These are phyloP conservation scores for Usnea hakonensis DNA, from an alignment of 495 filamentous ascomycete genomes.

Conservation along the genomic window DNA sequence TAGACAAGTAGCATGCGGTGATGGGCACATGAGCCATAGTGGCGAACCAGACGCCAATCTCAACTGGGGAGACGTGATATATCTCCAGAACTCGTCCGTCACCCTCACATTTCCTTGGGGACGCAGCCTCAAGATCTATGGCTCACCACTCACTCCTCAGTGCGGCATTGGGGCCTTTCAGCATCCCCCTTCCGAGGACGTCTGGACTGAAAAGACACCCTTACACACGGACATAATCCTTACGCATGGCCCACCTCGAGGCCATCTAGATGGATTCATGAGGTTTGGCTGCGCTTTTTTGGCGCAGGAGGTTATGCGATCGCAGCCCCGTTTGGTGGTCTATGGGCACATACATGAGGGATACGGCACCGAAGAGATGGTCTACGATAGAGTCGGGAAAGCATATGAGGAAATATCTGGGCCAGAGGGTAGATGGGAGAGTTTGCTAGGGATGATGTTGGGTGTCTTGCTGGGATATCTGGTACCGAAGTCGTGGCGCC, in stretches of 20 bases:
- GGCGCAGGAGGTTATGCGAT: slow-evolving; percentile 65
- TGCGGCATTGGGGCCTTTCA: not conserved
- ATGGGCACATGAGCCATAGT: not conserved
- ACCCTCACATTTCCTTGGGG: slow-evolving; percentile 37
- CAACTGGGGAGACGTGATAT: slow-evolving; percentile 50
- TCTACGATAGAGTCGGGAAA: not conserved
- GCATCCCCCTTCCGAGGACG: slow-evolving; percentile 26
- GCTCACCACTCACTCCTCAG: not conserved
- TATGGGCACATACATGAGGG: not conserved
- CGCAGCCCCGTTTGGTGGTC: slow-evolving; percentile 24
- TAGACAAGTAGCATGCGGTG: not conserved
- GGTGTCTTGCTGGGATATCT: not conserved
- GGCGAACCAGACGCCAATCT: slow-evolving; percentile 17
- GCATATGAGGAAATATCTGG: not conserved
- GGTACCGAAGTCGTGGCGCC: not conserved
- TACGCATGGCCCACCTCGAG: slow-evolving; percentile 64
- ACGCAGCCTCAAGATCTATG: slow-evolving; percentile 46
- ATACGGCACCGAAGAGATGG: not conserved
- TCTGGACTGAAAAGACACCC: slow-evolving; percentile 61
- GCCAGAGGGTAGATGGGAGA: not conserved
- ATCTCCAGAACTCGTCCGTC: slow-evolving; percentile 52
- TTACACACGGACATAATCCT: slow-evolving; percentile 70
- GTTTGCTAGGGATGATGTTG: not conserved
- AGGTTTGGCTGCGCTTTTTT: slow-evolving; percentile 68
- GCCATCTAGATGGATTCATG: slow-evolving; percentile 60